A percentile compares a stretch with the other conserved stretches of the same genome.
These are phyloP conservation scores for Podospora fimiseda DNA, from an alignment of 495 filamentous ascomycete genomes.

Conservation along the genomic window DNA sequence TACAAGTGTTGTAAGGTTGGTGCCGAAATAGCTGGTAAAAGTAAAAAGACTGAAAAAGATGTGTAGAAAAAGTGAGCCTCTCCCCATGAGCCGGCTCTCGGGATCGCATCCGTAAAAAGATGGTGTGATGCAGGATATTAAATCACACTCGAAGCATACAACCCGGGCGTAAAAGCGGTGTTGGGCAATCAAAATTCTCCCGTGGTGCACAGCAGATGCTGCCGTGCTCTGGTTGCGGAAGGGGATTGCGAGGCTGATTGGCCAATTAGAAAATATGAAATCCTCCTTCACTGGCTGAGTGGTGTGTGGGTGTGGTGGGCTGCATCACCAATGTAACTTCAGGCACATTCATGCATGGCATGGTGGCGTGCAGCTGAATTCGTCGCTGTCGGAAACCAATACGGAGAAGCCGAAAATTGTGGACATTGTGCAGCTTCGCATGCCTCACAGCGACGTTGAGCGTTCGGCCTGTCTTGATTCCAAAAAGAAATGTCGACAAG, in stretches of 20 bases:
- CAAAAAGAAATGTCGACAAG: not conserved
- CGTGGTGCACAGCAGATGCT: conserved; percentile 10
- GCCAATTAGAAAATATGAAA: conserved; percentile 7
- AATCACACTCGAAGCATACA: not conserved
- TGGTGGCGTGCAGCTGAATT: conserved; percentile 15
- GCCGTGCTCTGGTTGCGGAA: not conserved
- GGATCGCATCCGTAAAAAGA: conserved; percentile 14
- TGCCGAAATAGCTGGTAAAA: conserved; percentile 5
- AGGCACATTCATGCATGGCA: conserved; percentile 15
- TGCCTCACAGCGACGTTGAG: conserved; percentile 8
- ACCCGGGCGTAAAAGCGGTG: conserved; percentile 7
- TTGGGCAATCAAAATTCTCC: conserved; percentile 3
- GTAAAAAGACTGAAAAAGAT: conserved; percentile 11
- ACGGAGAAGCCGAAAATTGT: conserved; percentile 10
- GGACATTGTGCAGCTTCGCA: conserved; percentile 18
- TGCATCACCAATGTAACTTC: conserved; percentile 7
- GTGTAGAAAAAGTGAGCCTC: conserved; percentile 1
- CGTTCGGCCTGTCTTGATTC: conserved; percentile 16
- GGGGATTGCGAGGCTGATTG: not conserved
- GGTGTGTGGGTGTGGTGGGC: conserved; percentile 1
- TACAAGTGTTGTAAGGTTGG: conserved; percentile 16
- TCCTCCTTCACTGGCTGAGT: not conserved
- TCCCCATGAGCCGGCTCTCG: conserved; percentile 22
- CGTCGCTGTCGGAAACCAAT: conserved; percentile 14
- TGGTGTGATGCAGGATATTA: too few relatives aligned